A percentile compares a stretch with the other conserved stretches of the same genome.
Evolutionary conservation across 768 basidiomycete species (phyloP).

Genomic region (Sarcomyxa edulis): DNA sequence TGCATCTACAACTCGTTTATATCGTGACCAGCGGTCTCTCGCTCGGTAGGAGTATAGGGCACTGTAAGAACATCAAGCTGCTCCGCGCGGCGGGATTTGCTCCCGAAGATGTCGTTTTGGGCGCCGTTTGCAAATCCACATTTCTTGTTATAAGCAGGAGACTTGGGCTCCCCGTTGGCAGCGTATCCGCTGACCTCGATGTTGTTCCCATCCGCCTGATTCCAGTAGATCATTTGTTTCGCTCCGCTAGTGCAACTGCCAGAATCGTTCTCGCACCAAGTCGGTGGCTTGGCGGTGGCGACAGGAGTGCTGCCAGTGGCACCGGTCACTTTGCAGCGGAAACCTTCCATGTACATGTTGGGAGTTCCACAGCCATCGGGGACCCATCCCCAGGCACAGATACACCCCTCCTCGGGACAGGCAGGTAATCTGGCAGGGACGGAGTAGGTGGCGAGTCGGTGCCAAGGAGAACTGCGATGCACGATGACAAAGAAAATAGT

Average conservation of each 20-base stretch:
- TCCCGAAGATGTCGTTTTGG: conserved; percentile 42
- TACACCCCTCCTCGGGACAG: conserved; percentile 46
- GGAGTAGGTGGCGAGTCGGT: conserved; percentile 38
- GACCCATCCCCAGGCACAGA: conserved; percentile 54
- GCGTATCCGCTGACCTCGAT: conserved; percentile 38
- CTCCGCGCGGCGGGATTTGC: too few species aligned
- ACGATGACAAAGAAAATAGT: background rate
- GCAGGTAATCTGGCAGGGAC: conserved; percentile 44
- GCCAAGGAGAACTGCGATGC: conserved; percentile 43
- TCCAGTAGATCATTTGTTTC: conserved; percentile 54
- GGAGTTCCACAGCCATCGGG: conserved; percentile 41
- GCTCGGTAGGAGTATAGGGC: too few species aligned
- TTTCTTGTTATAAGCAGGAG: conserved; percentile 45
- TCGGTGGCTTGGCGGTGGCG: conserved; percentile 36
- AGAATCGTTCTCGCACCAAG: conserved; percentile 47
- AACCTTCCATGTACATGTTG: too few species aligned
- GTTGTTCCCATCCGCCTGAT: conserved; percentile 44
- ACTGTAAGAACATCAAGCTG: too few species aligned
- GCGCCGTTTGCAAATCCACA: conserved; percentile 42
- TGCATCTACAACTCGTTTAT: too few species aligned
- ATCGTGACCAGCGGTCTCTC: too few species aligned
- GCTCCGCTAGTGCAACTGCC: conserved; percentile 38
- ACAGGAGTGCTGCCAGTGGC: conserved; percentile 34
- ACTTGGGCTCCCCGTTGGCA: conserved; percentile 30
- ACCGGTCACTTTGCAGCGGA: conserved; percentile 47